phyloP scores from a whole-genome alignment of 2,329 filamentous ascomycete genomes.

The Ophiostoma quercus region DNA sequence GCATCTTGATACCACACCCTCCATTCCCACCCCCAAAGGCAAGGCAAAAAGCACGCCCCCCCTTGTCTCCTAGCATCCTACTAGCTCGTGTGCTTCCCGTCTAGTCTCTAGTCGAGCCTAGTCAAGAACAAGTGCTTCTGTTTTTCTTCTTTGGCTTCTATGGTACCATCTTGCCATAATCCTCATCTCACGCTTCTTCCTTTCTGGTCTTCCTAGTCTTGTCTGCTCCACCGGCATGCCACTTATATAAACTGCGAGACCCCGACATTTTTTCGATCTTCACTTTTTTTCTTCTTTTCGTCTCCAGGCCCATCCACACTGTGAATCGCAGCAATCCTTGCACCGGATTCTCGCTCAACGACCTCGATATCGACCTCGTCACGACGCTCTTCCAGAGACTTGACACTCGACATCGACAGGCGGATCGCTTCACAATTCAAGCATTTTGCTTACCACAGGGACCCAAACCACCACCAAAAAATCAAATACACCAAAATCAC shows the following conservation, averaged over 20 bases:
- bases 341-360: conserved; percentile 3
- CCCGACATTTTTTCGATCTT: conserved; percentile 17
- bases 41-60: neutral
- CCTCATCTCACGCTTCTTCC: neutral
- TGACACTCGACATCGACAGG: conserved; percentile 8
- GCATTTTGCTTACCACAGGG: neutral
- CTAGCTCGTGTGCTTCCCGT: conserved; percentile 19
- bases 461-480: conserved; percentile 17
- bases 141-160: conserved; percentile 17
- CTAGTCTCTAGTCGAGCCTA: neutral
- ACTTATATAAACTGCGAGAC: conserved; percentile 22
- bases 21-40: conserved; percentile 13
- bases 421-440: conserved; percentile 8
- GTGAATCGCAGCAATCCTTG: conserved; percentile 17
- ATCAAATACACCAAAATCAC: too few species aligned
- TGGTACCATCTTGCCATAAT: conserved; percentile 8
- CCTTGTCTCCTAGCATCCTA: neutral
- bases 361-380: conserved; percentile 14
- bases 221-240: conserved; percentile 16
- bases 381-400: neutral
- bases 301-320: conserved; percentile 22
- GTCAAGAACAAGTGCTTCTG: conserved; percentile 11
- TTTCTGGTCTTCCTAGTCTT: neutral
- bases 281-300: conserved; percentile 18
- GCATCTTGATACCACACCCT: conserved; percentile 24